A percentile compares a stretch with the other conserved stretches of the same genome.
Evolutionary conservation across 768 basidiomycete species (phyloP).

Genomic region (Lactarius deliciosus): DNA sequence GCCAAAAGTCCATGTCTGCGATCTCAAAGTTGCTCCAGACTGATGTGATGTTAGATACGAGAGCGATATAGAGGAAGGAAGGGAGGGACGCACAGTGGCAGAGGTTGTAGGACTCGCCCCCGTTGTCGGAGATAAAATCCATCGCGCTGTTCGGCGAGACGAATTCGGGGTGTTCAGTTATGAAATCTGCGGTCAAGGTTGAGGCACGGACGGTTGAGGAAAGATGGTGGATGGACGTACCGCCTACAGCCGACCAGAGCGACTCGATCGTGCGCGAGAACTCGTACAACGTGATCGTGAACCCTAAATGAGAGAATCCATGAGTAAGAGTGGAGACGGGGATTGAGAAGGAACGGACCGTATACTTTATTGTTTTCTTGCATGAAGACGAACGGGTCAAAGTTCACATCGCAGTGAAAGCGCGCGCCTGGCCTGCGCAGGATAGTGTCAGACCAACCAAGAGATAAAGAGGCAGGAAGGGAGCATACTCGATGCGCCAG

Average conservation of each 20-base stretch:
- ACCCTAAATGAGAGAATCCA: slow-evolving; percentile 44
- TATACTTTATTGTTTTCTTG: slow-evolving; percentile 79
- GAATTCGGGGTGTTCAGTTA: slow-evolving; percentile 57
- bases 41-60: slow-evolving; percentile 33
- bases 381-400: slow-evolving; percentile 73
- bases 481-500: slow-evolving; percentile 82
- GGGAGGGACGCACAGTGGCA: slow-evolving; percentile 58
- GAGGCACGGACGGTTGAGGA: too few species aligned
- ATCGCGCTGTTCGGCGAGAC: slow-evolving; percentile 66
- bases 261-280: slow-evolving; percentile 79
- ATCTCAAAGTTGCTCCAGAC: slow-evolving; percentile 98
- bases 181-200: slow-evolving; percentile 56
- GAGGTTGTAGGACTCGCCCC: slow-evolving; percentile 68
- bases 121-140: slow-evolving; percentile 68
- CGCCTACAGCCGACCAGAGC: slow-evolving; percentile 73
- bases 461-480: neutral
- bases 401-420: slow-evolving; percentile 74
- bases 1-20: slow-evolving; percentile 79
- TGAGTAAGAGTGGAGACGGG: neutral
- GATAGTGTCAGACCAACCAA: neutral
- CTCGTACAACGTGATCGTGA: slow-evolving; percentile 77
- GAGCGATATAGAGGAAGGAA: neutral
- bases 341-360: slow-evolving; percentile 42
- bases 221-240: slow-evolving; percentile 37
- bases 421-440: slow-evolving; percentile 65